Base-by-base conservation (phyloP, 2,329 filamentous ascomycete species). In the Cladophialophora bantiana region DNA sequence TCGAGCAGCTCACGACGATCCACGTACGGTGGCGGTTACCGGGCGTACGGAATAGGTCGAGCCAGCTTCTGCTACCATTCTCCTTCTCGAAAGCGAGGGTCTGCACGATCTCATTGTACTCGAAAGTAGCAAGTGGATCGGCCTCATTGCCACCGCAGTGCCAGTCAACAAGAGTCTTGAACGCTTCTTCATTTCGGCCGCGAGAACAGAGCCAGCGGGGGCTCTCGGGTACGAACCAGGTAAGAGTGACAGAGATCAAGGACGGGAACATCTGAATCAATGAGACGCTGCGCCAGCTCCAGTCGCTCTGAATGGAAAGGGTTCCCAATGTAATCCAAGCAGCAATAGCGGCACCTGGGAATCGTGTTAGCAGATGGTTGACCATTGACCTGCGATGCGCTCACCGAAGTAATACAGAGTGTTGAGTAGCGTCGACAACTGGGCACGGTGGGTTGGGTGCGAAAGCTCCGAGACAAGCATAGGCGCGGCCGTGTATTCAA, bases 161-260 rank as follows among this genome's bases (percentile, higher is more conserved):
- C n/a, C 75, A 75, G 26, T 78, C 73, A 32, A 76, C 78, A 26
- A 77, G 56, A 31, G 74, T 69, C 20, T 74, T 70, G 35, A 72
- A 68, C 3, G 74, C 75, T 53, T 75, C 63, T 13, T 74, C 71
- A 12, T 71, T 62, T 26, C 72, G 69, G 13, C 73, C 73, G 57
- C 73, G 74, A 31, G 70, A 73, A 50, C 76, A 71, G 48, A 90
- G 83, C 85, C 86, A 90, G 0, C 89, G 82, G 0, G 88, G 88
- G 0, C 86, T 88, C 69, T 91, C 89, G 0, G 88, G 89, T 73
- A 90, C 87, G 76, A 88, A 86, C 62, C 62, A 65, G 2, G 62
- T 65, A 9, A 65, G 62, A 4, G 42, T 42, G 36, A 65, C 55
- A 7, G 62, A 65, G 55, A 65, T 65, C 45, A 65, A 18, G 10